Base-by-base conservation (phyloP, 805 yeast genomes). In the Suhomyces kilbournensis region DNA sequence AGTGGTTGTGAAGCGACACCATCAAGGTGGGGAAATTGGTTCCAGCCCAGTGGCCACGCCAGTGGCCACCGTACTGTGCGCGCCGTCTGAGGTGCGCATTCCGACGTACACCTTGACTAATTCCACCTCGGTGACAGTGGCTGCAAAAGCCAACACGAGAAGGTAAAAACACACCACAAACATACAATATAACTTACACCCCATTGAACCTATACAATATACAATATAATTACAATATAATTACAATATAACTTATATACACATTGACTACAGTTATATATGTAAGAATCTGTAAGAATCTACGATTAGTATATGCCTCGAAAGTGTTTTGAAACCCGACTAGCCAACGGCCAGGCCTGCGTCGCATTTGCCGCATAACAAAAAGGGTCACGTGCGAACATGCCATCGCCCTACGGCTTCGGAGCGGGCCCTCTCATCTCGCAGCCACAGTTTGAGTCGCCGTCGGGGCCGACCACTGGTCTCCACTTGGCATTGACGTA, bases 1-100 rank as follows among this genome's bases (percentile, higher is more conserved):
- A 65, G 2, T 12, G 44, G 53, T 74, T 74, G 61, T 71, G 76
- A 4, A 50, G 56, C 2, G 50, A 50, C 15, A 72, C 58, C 53
- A 67, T 65, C 10, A 43, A 55, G 1, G 52, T 25, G 43, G 64
- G 64, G 51, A 69, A 66, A 17, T 15, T 32, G 25, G 6, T 10
- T 2, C n/a, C n/a, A n/a, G n/a, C n/a, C n/a, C n/a, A n/a, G n/a
- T n/a, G n/a, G n/a, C n/a, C n/a, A n/a, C n/a, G n/a, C n/a, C n/a
- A n/a, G n/a, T n/a, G n/a, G 32, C 7, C 32, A 12, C 14, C 7
- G 12, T 12, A 26, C 25, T 4, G 22, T 20, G 7, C 25, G 25
- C 25, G 25, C 28, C 28, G 10, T 26, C 28, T 7, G 43, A 35
- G 25, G 26, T 19, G 47, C 40, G 40, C 20, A 17, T 15, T 12